These are phyloP conservation scores for Colletotrichum liaoningense DNA, from an alignment of 2,329 filamentous ascomycete genomes.

Conservation along the genomic window DNA sequence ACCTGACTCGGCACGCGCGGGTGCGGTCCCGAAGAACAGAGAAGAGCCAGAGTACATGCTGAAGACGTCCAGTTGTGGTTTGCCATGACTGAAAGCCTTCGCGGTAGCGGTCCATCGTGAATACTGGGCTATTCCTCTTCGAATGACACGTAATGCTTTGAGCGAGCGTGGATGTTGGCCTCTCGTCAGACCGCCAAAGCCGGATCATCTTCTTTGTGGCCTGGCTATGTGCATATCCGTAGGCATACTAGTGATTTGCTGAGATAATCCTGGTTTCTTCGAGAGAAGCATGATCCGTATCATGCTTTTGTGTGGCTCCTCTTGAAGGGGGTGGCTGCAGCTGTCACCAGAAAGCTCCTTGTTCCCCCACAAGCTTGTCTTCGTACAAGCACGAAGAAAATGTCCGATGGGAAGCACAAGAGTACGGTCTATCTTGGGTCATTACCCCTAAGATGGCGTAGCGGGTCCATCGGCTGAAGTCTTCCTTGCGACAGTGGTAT, in stretches of 20 bases:
- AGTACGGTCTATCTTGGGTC: background rate
- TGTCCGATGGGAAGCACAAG: conserved; percentile 36
- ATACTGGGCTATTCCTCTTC: background rate
- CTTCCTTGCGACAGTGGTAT: background rate
- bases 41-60: background rate
- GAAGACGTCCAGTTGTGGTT: background rate
- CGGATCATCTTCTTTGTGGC: conserved; percentile 39
- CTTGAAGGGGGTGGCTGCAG: conserved; percentile 51
- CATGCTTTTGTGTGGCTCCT: conserved; percentile 41
- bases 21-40: conserved; percentile 34
- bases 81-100: background rate
- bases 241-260: conserved; percentile 36
- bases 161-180: background rate
- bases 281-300: conserved; percentile 48
- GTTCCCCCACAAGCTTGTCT: conserved; percentile 49
- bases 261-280: conserved; percentile 50
- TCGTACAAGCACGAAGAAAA: conserved; percentile 51
- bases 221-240: conserved; percentile 50
- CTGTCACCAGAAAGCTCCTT: conserved; percentile 51
- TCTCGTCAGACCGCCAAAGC: conserved; percentile 38
- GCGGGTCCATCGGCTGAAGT: background rate
- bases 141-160: conserved; percentile 4
- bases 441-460: background rate
- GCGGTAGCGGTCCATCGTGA: background rate
- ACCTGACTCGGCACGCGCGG: conserved; percentile 69